Base-by-base conservation (phyloP, 176 grass and related monocot genomes). In the Guadua angustifolia region DNA sequence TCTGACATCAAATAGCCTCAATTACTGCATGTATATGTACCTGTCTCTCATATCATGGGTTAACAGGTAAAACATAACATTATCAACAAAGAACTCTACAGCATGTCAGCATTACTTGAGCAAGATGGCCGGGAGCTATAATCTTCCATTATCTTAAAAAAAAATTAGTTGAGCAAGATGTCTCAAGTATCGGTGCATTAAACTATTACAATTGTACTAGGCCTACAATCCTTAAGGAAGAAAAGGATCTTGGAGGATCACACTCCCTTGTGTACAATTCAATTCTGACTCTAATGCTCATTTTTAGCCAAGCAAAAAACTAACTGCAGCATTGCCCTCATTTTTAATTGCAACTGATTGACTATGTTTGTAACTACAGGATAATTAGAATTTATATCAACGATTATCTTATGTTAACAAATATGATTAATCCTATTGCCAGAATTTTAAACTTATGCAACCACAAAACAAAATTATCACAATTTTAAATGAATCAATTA, bases 291-390 rank as follows among this genome's bases (percentile, higher is more conserved):
- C 43, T 26, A 47, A n/a, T 32, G 63, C 33, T 44, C 51, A 61
- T 60, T 69, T 44, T 82, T 66, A 47, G 16, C 1, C 36, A 82
- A 26, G 21, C 18, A 61, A 42, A 50, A 67, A 39, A 66, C 47
- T 46, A 52, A 33, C n/a, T 58, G 74, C 10, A 84, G 32, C 10
- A 73, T 25, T 74, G 53, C 26, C 79, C 26, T 17, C 75, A 73
- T 80, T 59, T 82, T 57, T 25, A 80, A 22, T 51, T 59, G 51
- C 16, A 68, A 70, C 78, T 40, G 13, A 25, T 53, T 72, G 32
- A 52, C 17, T 72, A 71, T 79, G 22, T 42, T 25, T 32, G 29
- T 86, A 45, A 51, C 18, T 39, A 26, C 7, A 69, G 70, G 46
- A 42, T 39, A 58, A 22, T 71, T 68, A 50, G 25, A 67, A 58